Conservation (phyloP, 192 early-diverging fungal species). For the Paraglomus occultum region DNA sequence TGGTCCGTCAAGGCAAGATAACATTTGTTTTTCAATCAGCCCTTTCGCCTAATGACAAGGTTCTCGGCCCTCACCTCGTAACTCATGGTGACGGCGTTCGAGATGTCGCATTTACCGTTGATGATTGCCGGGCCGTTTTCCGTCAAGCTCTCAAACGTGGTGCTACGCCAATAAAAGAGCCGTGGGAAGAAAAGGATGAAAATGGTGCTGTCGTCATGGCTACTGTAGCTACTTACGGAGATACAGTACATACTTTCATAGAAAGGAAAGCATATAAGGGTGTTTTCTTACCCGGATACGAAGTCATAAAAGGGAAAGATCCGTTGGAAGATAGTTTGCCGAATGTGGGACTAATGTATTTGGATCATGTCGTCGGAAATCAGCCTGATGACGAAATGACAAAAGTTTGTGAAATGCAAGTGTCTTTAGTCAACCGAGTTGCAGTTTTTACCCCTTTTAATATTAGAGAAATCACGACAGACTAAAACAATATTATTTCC, state of each 20-base stretch:
- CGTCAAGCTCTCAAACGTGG: constrained; percentile 79
- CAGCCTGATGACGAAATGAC: constrained; percentile 92
- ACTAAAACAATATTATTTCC: neutral
- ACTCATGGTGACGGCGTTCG: constrained; percentile 93
- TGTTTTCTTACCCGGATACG: constrained; percentile 82
- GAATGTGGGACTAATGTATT: constrained; percentile 61
- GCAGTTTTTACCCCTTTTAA: neutral
- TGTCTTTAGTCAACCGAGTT: neutral
- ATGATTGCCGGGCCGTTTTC: constrained; percentile 78
- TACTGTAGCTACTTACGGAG: constrained; percentile 92
- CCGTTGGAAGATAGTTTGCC: constrained; percentile 65
- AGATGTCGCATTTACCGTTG: constrained; percentile 93
- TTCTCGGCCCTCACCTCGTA: constrained; percentile 67
- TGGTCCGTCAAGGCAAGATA: constrained; percentile 77
- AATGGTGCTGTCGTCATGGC: constrained; percentile 89
- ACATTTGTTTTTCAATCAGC: constrained; percentile 92
- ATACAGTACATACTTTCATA: constrained; percentile 95
- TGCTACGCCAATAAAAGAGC: constrained; percentile 74
- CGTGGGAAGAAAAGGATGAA: constrained; percentile 80
- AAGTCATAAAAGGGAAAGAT: constrained; percentile 40
- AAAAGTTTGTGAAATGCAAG: constrained; percentile 65
- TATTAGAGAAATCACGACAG: too few species aligned
- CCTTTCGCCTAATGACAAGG: constrained; percentile 75
- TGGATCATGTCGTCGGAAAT: constrained; percentile 97
- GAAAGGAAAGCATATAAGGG: constrained; percentile 82